These are phyloP conservation scores for Torulaspora franciscae DNA, from an alignment of 805 yeast species.

Conservation along the genomic window DNA sequence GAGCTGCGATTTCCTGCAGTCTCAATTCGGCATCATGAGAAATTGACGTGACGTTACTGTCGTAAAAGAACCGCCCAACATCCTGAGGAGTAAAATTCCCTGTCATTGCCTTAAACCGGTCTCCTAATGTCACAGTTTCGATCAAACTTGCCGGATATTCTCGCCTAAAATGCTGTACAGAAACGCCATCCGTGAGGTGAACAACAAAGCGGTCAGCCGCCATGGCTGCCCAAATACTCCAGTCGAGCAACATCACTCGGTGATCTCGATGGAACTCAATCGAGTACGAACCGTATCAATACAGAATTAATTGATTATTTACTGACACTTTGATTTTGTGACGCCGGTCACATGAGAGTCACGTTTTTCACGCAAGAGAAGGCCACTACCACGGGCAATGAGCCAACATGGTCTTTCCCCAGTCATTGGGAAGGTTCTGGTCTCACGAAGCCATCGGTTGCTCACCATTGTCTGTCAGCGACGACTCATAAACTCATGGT, in stretches of 20 bases:
- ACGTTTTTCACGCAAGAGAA: no score
- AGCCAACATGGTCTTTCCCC: no score
- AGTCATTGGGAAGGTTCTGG: no score
- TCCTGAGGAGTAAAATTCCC: constrained; percentile 37
- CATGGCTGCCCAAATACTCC: constrained; percentile 2
- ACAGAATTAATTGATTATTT: neutral
- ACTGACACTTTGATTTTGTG: neutral
- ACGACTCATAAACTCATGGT: no score
- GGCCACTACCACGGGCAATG: no score
- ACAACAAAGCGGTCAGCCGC: constrained; percentile 21
- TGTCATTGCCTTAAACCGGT: constrained; percentile 32
- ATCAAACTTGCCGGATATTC: constrained; percentile 2
- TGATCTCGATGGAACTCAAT: neutral
- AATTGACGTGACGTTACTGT: constrained; percentile 36
- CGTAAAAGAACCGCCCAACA: constrained; percentile 35
- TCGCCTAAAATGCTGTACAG: neutral
- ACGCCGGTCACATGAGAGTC: neutral
- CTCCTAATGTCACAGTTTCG: constrained; percentile 31
- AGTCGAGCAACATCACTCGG: neutral
- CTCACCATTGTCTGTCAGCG: no score
- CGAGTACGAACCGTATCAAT: neutral
- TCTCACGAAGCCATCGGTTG: no score
- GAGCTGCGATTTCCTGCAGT: constrained; percentile 35
- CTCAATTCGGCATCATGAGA: constrained; percentile 37
- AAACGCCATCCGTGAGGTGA: constrained; percentile 21